These are phyloP conservation scores for Schoenoplectus triqueter DNA, from an alignment of 202 grass and related monocot species.

Conservation along the genomic window DNA sequence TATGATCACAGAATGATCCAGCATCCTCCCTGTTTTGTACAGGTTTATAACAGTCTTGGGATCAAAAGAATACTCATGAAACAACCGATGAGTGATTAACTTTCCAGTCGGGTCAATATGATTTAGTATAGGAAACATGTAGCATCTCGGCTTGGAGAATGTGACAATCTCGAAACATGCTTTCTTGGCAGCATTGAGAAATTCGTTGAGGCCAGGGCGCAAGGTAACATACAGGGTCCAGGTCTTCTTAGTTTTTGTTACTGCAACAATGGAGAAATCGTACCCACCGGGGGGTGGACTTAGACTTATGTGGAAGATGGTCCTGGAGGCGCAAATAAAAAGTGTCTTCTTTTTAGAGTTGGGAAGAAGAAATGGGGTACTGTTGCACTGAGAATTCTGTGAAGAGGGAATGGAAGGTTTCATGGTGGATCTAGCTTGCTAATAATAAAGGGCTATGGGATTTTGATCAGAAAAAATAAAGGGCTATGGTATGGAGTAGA, in stretches of 20 bases:
- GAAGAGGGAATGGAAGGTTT: background rate
- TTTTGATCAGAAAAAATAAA: no score
- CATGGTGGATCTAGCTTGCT: background rate
- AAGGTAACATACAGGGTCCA: conserved; percentile 74
- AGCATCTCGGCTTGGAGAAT: conserved; percentile 51
- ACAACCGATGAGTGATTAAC: conserved; percentile 51
- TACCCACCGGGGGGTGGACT: conserved; percentile 43
- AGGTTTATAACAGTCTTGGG: conserved; percentile 53
- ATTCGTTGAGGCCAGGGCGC: conserved; percentile 65
- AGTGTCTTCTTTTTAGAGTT: conserved; percentile 43
- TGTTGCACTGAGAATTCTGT: background rate
- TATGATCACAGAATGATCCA: conserved; percentile 62
- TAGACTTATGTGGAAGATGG: conserved; percentile 40
- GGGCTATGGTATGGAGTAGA: no score
- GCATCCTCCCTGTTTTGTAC: conserved; percentile 43
- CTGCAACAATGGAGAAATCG: conserved; percentile 59
- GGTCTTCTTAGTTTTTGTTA: conserved; percentile 44
- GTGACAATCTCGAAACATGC: conserved; percentile 55
- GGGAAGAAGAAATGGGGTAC: background rate
- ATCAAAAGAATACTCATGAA: conserved; percentile 38
- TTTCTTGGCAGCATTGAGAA: conserved; percentile 50
- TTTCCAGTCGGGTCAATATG: conserved; percentile 44
- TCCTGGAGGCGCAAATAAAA: conserved; percentile 50
- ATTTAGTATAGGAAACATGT: conserved; percentile 50
- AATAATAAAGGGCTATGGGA: no score